Evolutionary conservation across 208 protist genomes (phyloP).

Genomic region (Blastocrithidia nonstop): DNA sequence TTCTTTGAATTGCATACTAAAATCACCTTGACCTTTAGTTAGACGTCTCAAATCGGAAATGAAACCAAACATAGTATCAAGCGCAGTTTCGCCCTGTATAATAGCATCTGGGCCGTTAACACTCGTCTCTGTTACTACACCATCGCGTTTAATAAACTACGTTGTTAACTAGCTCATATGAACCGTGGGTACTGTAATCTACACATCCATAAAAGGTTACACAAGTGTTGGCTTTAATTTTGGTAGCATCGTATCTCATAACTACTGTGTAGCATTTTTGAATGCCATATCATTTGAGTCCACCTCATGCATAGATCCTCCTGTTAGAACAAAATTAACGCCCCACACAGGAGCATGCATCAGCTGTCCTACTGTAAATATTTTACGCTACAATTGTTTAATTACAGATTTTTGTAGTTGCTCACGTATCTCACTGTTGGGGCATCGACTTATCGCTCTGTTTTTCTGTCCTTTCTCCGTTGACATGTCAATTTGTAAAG

Average conservation of each 20-base stretch:
- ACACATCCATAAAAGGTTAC: conserved; percentile 96
- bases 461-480: conserved; percentile 82
- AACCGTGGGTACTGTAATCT: conserved; percentile 76
- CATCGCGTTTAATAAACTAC: conserved; percentile 79
- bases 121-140: conserved; percentile 73
- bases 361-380: conserved; percentile 88
- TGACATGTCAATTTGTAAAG: conserved; percentile 82
- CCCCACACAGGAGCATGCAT: conserved; percentile 92
- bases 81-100: conserved; percentile 79
- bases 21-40: conserved; percentile 86
- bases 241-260: conserved; percentile 88
- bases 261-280: conserved; percentile 87
- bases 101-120: conserved; percentile 68
- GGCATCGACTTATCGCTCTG: conserved; percentile 70
- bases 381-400: conserved; percentile 84
- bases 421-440: conserved; percentile 93
- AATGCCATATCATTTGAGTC: conserved; percentile 98
- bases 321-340: conserved; percentile 90
- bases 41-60: conserved; percentile 84
- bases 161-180: conserved; percentile 80
- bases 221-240: conserved; percentile 88
- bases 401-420: conserved; percentile 84
- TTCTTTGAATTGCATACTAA: conserved; percentile 88
- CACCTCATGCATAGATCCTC: conserved; percentile 95
- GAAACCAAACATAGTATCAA: conserved; percentile 90